Base-by-base conservation (phyloP, 1,139 yeast genomes). In the Nematodospora anomalae region DNA sequence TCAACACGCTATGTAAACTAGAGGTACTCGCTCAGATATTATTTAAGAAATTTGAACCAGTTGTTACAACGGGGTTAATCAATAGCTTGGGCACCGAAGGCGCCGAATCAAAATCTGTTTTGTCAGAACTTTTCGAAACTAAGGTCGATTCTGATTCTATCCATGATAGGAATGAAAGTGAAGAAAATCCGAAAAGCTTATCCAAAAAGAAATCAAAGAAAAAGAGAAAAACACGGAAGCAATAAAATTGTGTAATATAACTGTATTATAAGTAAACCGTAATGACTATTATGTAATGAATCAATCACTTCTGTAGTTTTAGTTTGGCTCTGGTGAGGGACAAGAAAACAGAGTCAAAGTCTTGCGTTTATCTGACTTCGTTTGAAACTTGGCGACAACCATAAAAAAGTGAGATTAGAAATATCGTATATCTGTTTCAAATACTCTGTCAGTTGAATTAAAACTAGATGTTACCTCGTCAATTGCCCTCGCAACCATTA, bases 1-100 rank as follows among this genome's bases (percentile, higher is more conserved):
- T 63, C 47, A 62, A 63, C 36, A 49, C 58, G 1, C 44, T 62
- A 26, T 56, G 67, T 43, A 61, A 61, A 37, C 48, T 63, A n/a
- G 67, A 61, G 32, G 47, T 44, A 31, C 44, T 63, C 27, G 65
- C 65, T 1, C 64, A 60, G 36, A 28, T 42, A 4, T 40, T 62
- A 26, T 63, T 61, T 42, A 56, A 50, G 11, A 52, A 45, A 30
- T 55, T 62, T 37, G 67, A 63, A 35, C 44, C 49, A 3, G 41
- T 52, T 3, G 49, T 58, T 2, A 45, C 60, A 4, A 47, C 47
- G 1, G 62, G 60, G 5, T 34, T 41, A 13, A 31, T 41, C n/a
- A 36, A 38, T 4, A 37, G 34, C 5, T 36, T 33, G 8, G 41
- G 37, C 13, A 24, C 20, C 2, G 25, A 21, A 25, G 16, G 37